A percentile compares a stretch with the other conserved stretches of the same genome.
Evolutionary conservation across 768 basidiomycete genomes (phyloP).

Genomic region (Termitomyces eurrhizus): DNA sequence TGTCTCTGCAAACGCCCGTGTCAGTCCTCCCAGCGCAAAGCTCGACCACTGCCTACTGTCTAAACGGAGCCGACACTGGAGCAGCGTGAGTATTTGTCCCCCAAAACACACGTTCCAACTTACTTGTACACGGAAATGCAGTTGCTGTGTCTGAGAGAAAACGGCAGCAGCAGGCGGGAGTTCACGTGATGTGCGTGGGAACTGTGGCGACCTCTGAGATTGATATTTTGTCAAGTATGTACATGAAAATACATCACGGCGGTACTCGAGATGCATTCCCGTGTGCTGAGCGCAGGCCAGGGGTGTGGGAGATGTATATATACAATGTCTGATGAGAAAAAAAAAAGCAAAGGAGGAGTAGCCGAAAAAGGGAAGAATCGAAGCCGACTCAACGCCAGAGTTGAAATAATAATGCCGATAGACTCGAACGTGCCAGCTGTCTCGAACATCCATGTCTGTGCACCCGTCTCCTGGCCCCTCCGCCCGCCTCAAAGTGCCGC

Average conservation of each 20-base stretch:
- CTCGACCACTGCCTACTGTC: conserved; percentile 48
- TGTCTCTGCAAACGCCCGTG: conserved; percentile 60
- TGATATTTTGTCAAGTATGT: background rate
- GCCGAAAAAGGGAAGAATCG: conserved; percentile 35
- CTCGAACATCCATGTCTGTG: conserved; percentile 61
- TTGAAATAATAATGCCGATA: conserved; percentile 23
- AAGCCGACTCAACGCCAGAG: conserved; percentile 32
- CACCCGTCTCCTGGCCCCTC: conserved; percentile 53
- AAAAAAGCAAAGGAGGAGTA: conserved; percentile 17
- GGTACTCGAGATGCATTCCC: background rate
- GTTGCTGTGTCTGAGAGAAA: background rate
- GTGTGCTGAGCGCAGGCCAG: background rate
- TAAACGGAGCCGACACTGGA: conserved; percentile 55
- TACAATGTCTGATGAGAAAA: background rate
- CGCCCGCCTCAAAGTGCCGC: conserved; percentile 43
- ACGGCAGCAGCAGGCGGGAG: background rate
- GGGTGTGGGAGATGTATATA: background rate
- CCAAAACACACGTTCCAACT: conserved; percentile 5
- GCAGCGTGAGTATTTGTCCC: conserved; percentile 1
- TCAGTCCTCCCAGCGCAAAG: conserved; percentile 25
- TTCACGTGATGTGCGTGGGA: background rate
- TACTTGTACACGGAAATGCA: conserved; percentile 2
- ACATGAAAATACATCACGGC: background rate
- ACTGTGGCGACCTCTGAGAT: conserved; percentile 4
- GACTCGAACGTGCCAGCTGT: conserved; percentile 29